A percentile compares a stretch with the other conserved stretches of the same genome.
Conservation (phyloP, 1,284 basidiomycete species). For the Ustilago lituana region DNA sequence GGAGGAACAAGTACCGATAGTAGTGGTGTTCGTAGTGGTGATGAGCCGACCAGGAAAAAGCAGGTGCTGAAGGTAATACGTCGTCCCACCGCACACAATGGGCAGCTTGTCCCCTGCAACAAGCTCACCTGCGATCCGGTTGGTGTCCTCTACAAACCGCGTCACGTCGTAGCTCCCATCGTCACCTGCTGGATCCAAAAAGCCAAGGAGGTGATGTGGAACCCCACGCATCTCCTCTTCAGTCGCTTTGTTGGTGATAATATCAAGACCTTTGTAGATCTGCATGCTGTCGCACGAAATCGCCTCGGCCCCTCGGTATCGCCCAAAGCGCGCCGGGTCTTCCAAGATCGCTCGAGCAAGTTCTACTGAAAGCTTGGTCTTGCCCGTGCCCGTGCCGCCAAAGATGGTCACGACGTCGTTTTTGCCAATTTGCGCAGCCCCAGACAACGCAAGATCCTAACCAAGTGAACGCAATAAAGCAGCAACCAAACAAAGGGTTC, state of each 20-base stretch:
- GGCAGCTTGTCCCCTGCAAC: slow-evolving; percentile 72
- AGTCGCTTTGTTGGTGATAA: slow-evolving; percentile 95
- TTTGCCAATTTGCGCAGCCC: too few species aligned
- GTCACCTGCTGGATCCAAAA: slow-evolving; percentile 84
- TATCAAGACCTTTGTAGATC: slow-evolving; percentile 89
- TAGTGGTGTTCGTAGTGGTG: too few species aligned
- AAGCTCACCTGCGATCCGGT: slow-evolving; percentile 26
- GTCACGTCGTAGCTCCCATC: slow-evolving; percentile 72
- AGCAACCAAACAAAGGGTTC: background rate
- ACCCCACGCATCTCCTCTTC: slow-evolving; percentile 79
- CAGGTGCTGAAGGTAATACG: slow-evolving; percentile 96
- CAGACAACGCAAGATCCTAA: slow-evolving; percentile 10
- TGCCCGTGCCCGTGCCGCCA: slow-evolving; percentile 96
- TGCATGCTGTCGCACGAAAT: slow-evolving; percentile 99
- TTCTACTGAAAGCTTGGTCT: slow-evolving; percentile 90
- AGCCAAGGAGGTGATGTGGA: slow-evolving; percentile 87
- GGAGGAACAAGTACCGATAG: too few species aligned
- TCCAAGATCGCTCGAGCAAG: slow-evolving; percentile 74
- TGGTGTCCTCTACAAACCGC: slow-evolving; percentile 66
- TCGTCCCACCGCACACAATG: slow-evolving; percentile 91
- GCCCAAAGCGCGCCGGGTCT: background rate
- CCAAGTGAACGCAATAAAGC: background rate
- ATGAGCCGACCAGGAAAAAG: slow-evolving; percentile 68
- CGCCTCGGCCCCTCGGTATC: slow-evolving; percentile 70
- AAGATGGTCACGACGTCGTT: slow-evolving; percentile 76